phyloP scores from a whole-genome alignment of 306 rosid genomes.

The Canavalia gladiata region DNA sequence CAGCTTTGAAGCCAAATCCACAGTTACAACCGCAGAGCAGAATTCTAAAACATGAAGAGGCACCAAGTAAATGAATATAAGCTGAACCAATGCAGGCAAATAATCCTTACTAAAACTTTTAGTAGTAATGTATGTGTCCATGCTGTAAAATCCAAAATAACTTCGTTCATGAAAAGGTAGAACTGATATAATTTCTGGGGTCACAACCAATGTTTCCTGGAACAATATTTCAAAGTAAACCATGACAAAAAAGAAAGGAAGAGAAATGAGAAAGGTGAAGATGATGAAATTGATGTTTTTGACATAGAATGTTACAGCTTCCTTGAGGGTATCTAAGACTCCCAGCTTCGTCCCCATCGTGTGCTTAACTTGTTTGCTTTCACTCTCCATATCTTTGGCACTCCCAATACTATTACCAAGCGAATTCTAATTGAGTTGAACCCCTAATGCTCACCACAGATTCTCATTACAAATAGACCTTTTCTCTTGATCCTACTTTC shows the following conservation, averaged over 20 bases:
- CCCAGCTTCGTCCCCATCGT: constrained; percentile 51
- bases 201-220: constrained; percentile 51
- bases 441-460: background rate
- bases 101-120: constrained; percentile 40
- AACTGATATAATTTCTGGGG: constrained; percentile 42
- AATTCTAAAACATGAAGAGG: constrained; percentile 58
- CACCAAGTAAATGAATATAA: constrained; percentile 52
- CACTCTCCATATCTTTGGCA: constrained; percentile 43
- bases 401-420: background rate
- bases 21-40: constrained; percentile 44
- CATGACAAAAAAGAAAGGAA: constrained; percentile 64
- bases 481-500: background rate
- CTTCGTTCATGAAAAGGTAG: background rate
- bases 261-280: constrained; percentile 57
- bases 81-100: constrained; percentile 48
- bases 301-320: constrained; percentile 52
- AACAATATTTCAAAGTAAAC: constrained; percentile 54
- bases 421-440: background rate
- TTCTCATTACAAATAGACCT: constrained; percentile 8
- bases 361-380: constrained; percentile 48
- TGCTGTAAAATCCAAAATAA: background rate
- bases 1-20: constrained; percentile 54
- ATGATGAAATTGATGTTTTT: constrained; percentile 63
- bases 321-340: constrained; percentile 54
- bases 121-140: background rate